A percentile compares a stretch with the other conserved stretches of the same genome.
Conservation (phyloP, 2,329 filamentous ascomycete species). For the Talaromyces verruculosus region DNA sequence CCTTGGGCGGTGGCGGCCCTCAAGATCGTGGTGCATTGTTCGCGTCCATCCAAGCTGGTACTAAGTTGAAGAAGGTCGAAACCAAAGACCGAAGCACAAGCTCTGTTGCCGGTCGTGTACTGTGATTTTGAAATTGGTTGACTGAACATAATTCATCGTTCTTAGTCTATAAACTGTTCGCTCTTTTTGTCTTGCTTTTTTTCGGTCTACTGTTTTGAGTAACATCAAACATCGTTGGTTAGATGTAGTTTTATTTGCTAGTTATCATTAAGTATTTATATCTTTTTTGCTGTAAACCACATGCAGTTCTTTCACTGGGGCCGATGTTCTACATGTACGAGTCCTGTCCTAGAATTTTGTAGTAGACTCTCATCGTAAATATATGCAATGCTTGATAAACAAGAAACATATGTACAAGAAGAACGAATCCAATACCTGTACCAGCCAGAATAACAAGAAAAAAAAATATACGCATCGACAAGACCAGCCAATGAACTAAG, state of each 20-base stretch:
- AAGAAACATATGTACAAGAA: background rate
- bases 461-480: background rate
- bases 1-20: slow-evolving; percentile 38
- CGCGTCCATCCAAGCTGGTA: slow-evolving; percentile 80
- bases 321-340: too few relatives aligned
- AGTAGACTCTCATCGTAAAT: too few relatives aligned
- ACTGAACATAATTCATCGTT: background rate
- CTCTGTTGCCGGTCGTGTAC: slow-evolving; percentile 72
- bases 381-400: background rate
- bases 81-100: slow-evolving; percentile 83
- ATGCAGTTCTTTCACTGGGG: too few relatives aligned
- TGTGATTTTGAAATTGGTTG: slow-evolving; percentile 33
- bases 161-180: background rate
- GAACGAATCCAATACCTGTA: background rate
- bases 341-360: too few relatives aligned
- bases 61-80: slow-evolving; percentile 76
- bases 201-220: background rate
- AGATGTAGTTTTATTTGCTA: slow-evolving; percentile 4
- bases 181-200: background rate
- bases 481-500: background rate
- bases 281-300: too few relatives aligned
- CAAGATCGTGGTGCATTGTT: slow-evolving; percentile 64
- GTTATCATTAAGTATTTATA: background rate
- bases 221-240: background rate
- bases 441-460: background rate